Conservation (phyloP, 148 eudicot genomes). For the Polygonum aviculare region DNA sequence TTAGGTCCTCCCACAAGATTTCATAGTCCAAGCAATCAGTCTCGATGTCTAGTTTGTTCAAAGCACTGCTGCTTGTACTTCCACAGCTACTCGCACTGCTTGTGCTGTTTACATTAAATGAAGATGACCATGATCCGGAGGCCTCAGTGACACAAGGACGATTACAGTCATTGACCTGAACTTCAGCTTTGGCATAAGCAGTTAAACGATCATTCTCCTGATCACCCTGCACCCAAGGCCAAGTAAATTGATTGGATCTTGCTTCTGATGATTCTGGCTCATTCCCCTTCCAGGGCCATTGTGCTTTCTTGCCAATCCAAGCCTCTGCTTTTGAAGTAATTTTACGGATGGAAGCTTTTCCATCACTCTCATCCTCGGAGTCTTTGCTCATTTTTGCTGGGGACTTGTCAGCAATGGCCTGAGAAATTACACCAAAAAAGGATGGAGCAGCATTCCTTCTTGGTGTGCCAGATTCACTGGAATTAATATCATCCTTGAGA, state of each 20-base stretch:
- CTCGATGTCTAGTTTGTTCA: constrained; percentile 67
- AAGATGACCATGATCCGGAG: constrained; percentile 73
- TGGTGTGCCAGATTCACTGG: constrained; percentile 87
- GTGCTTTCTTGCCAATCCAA: constrained; percentile 72
- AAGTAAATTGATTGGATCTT: constrained; percentile 39
- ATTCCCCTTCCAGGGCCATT: constrained; percentile 84
- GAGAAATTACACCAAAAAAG: constrained; percentile 48
- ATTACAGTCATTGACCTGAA: constrained; percentile 32
- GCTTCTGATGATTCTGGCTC: constrained; percentile 50
- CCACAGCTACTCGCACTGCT: constrained; percentile 92
- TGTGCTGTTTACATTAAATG: constrained; percentile 61
- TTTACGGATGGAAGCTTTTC: constrained; percentile 55
- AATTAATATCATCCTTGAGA: constrained; percentile 62
- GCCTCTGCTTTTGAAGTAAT: constrained; percentile 83
- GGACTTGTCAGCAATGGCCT: constrained; percentile 26
- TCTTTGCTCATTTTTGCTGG: constrained; percentile 38
- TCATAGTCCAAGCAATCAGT: constrained; percentile 78
- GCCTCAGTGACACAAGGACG: constrained; percentile 50
- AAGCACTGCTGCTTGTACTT: constrained; percentile 67
- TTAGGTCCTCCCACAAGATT: constrained; percentile 94
- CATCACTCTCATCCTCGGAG: constrained; percentile 54
- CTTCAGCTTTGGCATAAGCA: constrained; percentile 37
- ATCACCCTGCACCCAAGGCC: constrained; percentile 62
- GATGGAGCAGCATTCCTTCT: constrained; percentile 54
- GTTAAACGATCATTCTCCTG: constrained; percentile 41